Conservation (phyloP, 2,329 filamentous ascomycete genomes). For the Zymoseptoria brevis region DNA sequence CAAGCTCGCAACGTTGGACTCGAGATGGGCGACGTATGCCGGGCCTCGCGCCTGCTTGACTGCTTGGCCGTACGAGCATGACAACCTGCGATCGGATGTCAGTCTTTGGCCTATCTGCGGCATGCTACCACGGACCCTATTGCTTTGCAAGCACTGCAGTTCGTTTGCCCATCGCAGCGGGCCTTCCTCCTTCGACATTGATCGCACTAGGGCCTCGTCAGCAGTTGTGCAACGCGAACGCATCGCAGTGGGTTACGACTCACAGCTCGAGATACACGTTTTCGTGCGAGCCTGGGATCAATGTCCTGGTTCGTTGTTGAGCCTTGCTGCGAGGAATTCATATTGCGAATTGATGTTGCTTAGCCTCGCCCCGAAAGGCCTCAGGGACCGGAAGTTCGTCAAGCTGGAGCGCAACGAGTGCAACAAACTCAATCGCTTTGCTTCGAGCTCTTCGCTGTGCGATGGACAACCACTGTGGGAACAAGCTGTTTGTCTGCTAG, state of each 20-base stretch:
- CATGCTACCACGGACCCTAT: conserved; percentile 10
- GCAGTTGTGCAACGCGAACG: not conserved
- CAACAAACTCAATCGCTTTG: not conserved
- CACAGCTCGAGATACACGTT: conserved; percentile 15
- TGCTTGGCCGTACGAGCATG: conserved; percentile 16
- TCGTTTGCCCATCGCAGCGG: conserved; percentile 12
- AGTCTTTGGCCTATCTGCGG: not conserved
- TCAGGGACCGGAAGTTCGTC: not conserved
- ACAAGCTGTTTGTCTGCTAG: not conserved
- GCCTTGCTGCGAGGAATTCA: not conserved
- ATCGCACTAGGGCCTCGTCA: conserved; percentile 7
- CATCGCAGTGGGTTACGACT: not conserved
- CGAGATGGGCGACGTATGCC: conserved; percentile 16
- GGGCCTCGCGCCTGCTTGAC: conserved; percentile 16
- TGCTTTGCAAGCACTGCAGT: conserved; percentile 12
- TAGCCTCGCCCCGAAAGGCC: not conserved
- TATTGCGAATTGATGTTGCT: not conserved
- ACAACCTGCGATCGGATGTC: conserved; percentile 4
- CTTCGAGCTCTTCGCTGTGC: not conserved
- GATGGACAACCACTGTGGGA: not conserved
- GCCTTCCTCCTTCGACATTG: conserved; percentile 16
- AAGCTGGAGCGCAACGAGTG: not conserved
- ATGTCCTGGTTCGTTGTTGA: not conserved
- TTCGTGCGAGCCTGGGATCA: conserved; percentile 8
- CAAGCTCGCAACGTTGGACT: conserved; percentile 1